A percentile compares a stretch with the other conserved stretches of the same genome.
These are phyloP conservation scores for Ogataea kodamae DNA, from an alignment of 805 yeast species.

Conservation along the genomic window DNA sequence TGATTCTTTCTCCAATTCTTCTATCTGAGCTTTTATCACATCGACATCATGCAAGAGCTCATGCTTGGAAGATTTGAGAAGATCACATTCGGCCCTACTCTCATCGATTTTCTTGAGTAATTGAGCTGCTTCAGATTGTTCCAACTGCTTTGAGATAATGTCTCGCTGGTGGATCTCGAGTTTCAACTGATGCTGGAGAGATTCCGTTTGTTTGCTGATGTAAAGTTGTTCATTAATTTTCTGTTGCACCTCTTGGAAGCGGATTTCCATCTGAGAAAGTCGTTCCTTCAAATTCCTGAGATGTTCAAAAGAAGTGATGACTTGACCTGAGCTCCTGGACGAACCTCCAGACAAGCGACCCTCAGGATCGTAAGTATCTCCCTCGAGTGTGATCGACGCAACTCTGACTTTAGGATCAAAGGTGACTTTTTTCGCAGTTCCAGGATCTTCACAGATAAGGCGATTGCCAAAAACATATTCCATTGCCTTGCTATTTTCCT, in stretches of 20 bases:
- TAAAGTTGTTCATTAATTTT: slow-evolving; percentile 42
- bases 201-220: slow-evolving; percentile 47
- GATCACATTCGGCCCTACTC: slow-evolving; percentile 43
- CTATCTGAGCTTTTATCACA: slow-evolving; percentile 42
- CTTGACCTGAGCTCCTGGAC: slow-evolving; percentile 53
- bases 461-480: slow-evolving; percentile 87
- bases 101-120: slow-evolving; percentile 49
- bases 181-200: slow-evolving; percentile 56
- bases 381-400: slow-evolving; percentile 84
- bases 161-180: slow-evolving; percentile 57
- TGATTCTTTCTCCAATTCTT: slow-evolving; percentile 66
- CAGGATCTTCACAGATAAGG: slow-evolving; percentile 83
- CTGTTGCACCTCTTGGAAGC: slow-evolving; percentile 38
- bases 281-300: slow-evolving; percentile 44
- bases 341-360: slow-evolving; percentile 98
- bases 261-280: slow-evolving; percentile 37
- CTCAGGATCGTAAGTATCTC: slow-evolving; percentile 93
- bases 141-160: slow-evolving; percentile 51
- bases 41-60: slow-evolving; percentile 33
- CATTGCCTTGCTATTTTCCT: slow-evolving; percentile 76
- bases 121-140: slow-evolving; percentile 52
- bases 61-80: slow-evolving; percentile 37
- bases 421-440: slow-evolving; percentile 84
- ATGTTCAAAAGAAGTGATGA: slow-evolving; percentile 63
- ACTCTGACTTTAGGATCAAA: slow-evolving; percentile 78